Evolutionary conservation across 352 stramenopile species (phyloP).

Genomic region (Phytophthora cactorum): DNA sequence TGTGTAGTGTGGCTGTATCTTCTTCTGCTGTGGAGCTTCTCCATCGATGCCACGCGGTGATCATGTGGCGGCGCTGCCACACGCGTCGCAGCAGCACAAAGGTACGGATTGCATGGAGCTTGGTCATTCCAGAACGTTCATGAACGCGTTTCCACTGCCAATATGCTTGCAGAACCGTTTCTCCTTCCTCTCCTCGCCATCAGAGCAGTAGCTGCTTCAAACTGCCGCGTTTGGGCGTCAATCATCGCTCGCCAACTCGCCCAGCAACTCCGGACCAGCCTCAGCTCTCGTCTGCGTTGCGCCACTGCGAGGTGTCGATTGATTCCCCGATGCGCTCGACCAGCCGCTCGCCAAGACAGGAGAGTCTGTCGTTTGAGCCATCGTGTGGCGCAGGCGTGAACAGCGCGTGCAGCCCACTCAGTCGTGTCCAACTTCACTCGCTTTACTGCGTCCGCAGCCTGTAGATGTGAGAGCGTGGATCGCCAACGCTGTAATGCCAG

Average conservation of each 20-base stretch:
- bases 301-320: conserved; percentile 1
- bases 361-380: conserved; percentile 21
- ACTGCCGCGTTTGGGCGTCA: conserved; percentile 7
- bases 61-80: conserved; percentile 14
- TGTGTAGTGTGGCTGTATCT: conserved; percentile 8
- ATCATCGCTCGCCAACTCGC: conserved; percentile 13
- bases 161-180: conserved; percentile 14
- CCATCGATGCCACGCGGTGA: conserved; percentile 23
- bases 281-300: conserved; percentile 5
- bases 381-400: conserved; percentile 13
- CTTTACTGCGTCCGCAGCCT: not conserved
- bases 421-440: conserved; percentile 10
- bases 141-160: conserved; percentile 15
- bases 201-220: not conserved
- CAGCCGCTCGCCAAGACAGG: conserved; percentile 17
- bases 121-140: conserved; percentile 5
- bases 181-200: conserved; percentile 1
- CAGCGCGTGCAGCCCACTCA: conserved; percentile 22
- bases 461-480: not conserved
- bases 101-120: conserved; percentile 11
- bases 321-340: conserved; percentile 1
- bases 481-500: conserved; percentile 13
- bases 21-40: conserved; percentile 5
- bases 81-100: conserved; percentile 7
- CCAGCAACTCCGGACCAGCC: conserved; percentile 22